A percentile compares a stretch with the other conserved stretches of the same genome.
Evolutionary conservation across 2,329 filamentous ascomycete genomes (phyloP).

Genomic region (Epichloe festucae): DNA sequence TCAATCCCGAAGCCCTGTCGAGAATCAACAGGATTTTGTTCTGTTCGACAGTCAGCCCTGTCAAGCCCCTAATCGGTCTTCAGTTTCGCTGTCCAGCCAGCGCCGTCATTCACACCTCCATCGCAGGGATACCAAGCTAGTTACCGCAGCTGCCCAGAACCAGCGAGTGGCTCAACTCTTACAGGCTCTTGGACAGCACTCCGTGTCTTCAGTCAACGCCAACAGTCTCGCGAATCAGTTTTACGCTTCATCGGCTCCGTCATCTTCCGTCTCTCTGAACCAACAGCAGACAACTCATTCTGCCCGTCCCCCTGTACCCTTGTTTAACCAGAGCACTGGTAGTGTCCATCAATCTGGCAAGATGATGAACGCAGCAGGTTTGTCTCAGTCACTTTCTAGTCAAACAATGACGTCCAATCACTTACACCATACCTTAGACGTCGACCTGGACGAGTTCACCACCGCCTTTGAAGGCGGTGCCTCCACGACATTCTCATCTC

Average conservation of each 20-base stretch:
- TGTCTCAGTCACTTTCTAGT: conserved; percentile 5
- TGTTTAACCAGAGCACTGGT: conserved; percentile 51
- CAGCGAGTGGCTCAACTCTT: conserved; percentile 47
- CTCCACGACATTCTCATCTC: conserved; percentile 40
- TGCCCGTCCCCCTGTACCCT: conserved; percentile 58
- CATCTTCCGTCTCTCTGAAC: conserved; percentile 45
- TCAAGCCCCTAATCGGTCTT: conserved; percentile 23
- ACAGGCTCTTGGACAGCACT: conserved; percentile 42
- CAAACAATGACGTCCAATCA: conserved; percentile 9
- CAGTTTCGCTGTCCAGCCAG: conserved; percentile 27
- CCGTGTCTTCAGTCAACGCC: conserved; percentile 40
- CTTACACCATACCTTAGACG: conserved; percentile 31
- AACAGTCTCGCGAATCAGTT: conserved; percentile 48
- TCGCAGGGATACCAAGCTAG: conserved; percentile 27
- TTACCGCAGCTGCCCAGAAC: conserved; percentile 34
- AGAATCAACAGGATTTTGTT: conserved; percentile 59
- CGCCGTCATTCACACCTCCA: conserved; percentile 34
- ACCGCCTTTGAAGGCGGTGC: conserved; percentile 41
- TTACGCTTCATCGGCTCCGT: conserved; percentile 55
- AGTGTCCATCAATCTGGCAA: conserved; percentile 33
- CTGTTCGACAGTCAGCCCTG: conserved; percentile 48
- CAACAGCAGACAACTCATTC: conserved; percentile 31
- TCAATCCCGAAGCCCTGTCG: conserved; percentile 39
- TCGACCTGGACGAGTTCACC: conserved; percentile 46
- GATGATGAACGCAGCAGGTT: conserved; percentile 33